A percentile compares a stretch with the other conserved stretches of the same genome.
phyloP scores from a whole-genome alignment of 768 basidiomycete species.

The Boletus pseudopeckii region DNA sequence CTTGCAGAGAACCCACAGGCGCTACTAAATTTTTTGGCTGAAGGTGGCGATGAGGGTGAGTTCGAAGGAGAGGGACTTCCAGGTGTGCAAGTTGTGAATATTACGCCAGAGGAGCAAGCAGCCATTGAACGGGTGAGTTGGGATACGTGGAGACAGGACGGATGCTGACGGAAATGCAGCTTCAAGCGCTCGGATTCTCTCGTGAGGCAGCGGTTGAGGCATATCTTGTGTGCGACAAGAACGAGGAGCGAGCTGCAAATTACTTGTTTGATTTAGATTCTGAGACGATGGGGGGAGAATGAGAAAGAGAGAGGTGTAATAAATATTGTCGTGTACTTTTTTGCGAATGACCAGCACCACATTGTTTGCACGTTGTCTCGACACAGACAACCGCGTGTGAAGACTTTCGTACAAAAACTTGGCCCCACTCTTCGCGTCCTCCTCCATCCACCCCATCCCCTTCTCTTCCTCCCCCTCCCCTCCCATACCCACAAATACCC shows the following conservation, averaged over 20 bases:
- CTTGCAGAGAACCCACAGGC: conserved; percentile 71
- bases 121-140: conserved; percentile 83
- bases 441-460: conserved; percentile 4
- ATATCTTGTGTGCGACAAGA: conserved; percentile 93
- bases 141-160: not conserved
- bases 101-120: conserved; percentile 84
- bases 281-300: conserved; percentile 47
- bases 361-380: conserved; percentile 28
- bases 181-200: conserved; percentile 85
- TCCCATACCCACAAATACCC: conserved; percentile 32
- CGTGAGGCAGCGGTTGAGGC: conserved; percentile 82
- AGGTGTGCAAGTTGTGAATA: conserved; percentile 49
- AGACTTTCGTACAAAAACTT: conserved; percentile 31
- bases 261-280: conserved; percentile 67
- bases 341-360: conserved; percentile 6
- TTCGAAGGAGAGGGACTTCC: conserved; percentile 38
- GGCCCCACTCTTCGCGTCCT: conserved; percentile 18
- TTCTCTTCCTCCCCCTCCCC: conserved; percentile 5
- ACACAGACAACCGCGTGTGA: conserved; percentile 21
- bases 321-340: not conserved
- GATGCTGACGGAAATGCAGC: conserved; percentile 39
- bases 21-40: conserved; percentile 61
- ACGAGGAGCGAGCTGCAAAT: conserved; percentile 95
- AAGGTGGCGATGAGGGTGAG: conserved; percentile 37
- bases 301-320: not conserved